Evolutionary conservation across 495 filamentous ascomycete genomes (phyloP).

Genomic region (Symbiotaphrina buchneri): DNA sequence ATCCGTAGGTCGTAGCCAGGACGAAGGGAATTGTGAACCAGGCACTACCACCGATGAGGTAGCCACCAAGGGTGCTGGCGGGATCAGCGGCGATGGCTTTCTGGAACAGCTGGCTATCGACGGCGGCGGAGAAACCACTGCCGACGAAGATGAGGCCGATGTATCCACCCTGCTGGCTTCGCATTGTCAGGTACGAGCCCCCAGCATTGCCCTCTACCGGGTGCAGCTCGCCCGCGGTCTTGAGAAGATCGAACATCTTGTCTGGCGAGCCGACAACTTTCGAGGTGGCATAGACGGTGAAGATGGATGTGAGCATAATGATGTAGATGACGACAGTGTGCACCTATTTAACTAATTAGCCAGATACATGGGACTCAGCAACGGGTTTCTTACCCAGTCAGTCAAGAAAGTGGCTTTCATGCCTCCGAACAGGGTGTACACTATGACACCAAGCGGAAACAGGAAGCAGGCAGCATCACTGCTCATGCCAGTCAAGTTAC

Average conservation of each 20-base stretch:
- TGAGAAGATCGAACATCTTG: constrained; percentile 61
- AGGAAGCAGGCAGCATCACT: constrained; percentile 83
- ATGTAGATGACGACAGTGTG: constrained; percentile 76
- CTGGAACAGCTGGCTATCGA: constrained; percentile 57
- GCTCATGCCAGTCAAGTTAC: constrained; percentile 62
- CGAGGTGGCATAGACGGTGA: constrained; percentile 64
- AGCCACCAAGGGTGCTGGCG: constrained; percentile 76
- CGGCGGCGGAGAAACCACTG: constrained; percentile 63
- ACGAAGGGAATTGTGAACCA: constrained; percentile 98
- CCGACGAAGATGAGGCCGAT: constrained; percentile 95
- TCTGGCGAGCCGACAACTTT: constrained; percentile 56
- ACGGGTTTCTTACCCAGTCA: too few relatives aligned
- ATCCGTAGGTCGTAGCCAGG: constrained; percentile 77
- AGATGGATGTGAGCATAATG: constrained; percentile 77
- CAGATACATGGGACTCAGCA: too few relatives aligned
- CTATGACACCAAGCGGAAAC: constrained; percentile 38
- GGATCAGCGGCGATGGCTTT: constrained; percentile 87
- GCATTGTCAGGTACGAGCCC: constrained; percentile 83
- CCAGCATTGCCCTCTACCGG: constrained; percentile 71
- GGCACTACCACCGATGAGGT: constrained; percentile 69
- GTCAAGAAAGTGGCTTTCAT: constrained; percentile 58
- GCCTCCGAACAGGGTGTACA: constrained; percentile 49
- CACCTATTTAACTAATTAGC: too few relatives aligned
- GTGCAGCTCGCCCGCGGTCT: constrained; percentile 41
- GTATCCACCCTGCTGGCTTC: constrained; percentile 63